These are phyloP conservation scores for Coemansia sp. DNA, from an alignment of 192 early-diverging fungal genomes.

Conservation along the genomic window DNA sequence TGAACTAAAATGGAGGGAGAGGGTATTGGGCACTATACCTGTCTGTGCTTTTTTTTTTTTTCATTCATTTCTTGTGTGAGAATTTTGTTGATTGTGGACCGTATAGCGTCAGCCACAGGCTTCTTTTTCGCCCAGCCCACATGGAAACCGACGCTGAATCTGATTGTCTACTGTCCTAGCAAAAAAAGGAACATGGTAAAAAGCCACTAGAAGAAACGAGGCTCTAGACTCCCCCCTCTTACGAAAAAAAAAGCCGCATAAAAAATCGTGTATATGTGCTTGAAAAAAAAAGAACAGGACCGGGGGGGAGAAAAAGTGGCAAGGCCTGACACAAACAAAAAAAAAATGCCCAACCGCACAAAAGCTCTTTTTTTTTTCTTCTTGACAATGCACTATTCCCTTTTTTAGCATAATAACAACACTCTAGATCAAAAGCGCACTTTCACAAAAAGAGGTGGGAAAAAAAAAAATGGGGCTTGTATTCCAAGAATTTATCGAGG, in stretches of 20 bases:
- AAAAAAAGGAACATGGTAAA: neutral
- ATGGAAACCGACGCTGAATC: neutral
- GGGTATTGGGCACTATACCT: too few relatives aligned
- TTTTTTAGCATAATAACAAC: neutral
- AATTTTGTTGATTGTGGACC: too few relatives aligned
- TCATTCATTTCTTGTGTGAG: too few relatives aligned
- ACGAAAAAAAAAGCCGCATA: neutral
- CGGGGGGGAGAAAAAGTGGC: neutral
- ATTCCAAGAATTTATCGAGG: conserved; percentile 38
- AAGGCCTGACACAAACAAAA: neutral
- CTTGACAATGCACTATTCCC: neutral
- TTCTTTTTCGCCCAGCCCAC: too few relatives aligned
- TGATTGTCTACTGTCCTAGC: neutral
- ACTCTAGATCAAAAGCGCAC: too few relatives aligned
- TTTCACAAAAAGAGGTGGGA: neutral
- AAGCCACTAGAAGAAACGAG: neutral
- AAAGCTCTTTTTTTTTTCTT: neutral
- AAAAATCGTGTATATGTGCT: neutral
- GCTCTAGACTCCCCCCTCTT: neutral
- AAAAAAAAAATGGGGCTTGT: conserved; percentile 35
- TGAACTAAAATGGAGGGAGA: too few relatives aligned
- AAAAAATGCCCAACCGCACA: neutral
- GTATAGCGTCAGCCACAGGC: too few relatives aligned
- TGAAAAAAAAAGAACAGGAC: too few relatives aligned
- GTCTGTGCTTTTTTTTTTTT: too few relatives aligned